phyloP scores from a whole-genome alignment of 2,329 filamentous ascomycete species.

The Venturia oleaginea region DNA sequence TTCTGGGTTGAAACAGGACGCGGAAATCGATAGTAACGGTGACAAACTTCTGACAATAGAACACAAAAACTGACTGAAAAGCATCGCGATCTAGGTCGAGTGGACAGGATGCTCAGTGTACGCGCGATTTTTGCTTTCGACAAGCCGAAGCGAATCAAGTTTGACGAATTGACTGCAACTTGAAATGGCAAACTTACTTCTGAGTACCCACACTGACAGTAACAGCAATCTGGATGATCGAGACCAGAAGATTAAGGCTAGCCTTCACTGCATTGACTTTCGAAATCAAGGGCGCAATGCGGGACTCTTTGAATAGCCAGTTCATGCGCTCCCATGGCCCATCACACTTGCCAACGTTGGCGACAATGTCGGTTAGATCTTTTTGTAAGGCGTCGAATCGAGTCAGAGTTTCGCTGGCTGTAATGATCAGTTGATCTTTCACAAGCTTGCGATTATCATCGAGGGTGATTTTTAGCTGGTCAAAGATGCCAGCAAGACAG shows the following conservation, averaged over 20 bases:
- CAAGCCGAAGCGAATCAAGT: neutral
- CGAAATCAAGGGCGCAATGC: neutral
- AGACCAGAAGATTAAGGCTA: neutral
- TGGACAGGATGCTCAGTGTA: too few relatives aligned
- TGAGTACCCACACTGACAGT: neutral
- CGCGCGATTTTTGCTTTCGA: neutral
- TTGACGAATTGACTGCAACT: neutral
- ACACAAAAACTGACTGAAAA: neutral
- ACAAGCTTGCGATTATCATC: constrained; percentile 1
- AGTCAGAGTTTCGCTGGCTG: neutral
- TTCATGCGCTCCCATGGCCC: constrained; percentile 1
- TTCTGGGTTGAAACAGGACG: neutral
- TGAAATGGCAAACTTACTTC: neutral
- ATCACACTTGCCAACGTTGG: neutral
- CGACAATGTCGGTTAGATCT: neutral
- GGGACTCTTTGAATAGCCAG: constrained; percentile 6
- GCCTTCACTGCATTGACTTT: constrained; percentile 7
- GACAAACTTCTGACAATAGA: neutral
- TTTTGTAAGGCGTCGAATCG: constrained; percentile 7
- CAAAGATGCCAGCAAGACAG: neutral
- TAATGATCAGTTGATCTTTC: neutral
- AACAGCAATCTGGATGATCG: constrained; percentile 7
- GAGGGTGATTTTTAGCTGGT: neutral
- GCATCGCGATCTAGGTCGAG: too few relatives aligned
- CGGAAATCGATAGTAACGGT: neutral